A percentile compares a stretch with the other conserved stretches of the same genome.
phyloP scores from a whole-genome alignment of 495 filamentous ascomycete genomes.

The Saxophila tyrrhenica region DNA sequence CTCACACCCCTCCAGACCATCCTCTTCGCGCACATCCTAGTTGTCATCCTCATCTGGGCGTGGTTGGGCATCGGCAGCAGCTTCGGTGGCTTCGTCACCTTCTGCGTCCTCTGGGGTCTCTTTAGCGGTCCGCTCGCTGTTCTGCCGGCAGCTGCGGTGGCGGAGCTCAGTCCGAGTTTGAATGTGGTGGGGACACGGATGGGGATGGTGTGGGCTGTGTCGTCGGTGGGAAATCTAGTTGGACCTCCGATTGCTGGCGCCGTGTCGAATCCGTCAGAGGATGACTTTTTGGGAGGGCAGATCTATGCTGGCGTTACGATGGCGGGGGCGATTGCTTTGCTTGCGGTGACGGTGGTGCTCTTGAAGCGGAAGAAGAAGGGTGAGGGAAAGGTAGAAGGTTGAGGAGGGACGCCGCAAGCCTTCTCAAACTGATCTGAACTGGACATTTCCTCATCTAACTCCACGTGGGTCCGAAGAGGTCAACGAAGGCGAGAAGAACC shows the following conservation, averaged over 20 bases:
- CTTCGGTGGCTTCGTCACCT: constrained; percentile 41
- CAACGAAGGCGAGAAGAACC: no score
- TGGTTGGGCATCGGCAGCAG: constrained; percentile 41
- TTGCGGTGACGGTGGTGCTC: background rate
- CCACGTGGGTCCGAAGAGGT: no score
- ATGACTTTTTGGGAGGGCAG: background rate
- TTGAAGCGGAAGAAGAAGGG: background rate
- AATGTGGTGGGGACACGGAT: background rate
- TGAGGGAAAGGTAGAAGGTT: no score
- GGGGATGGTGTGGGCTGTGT: background rate
- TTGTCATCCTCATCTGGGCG: constrained; percentile 36
- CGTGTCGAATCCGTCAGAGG: background rate
- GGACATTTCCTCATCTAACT: no score
- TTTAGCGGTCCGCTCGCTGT: constrained; percentile 52
- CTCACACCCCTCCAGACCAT: constrained; percentile 44
- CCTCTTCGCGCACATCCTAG: constrained; percentile 29
- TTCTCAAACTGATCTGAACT: no score
- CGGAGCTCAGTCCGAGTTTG: background rate
- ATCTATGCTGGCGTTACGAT: background rate
- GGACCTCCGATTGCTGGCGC: background rate
- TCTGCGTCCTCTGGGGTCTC: constrained; percentile 50
- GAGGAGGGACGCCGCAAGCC: no score
- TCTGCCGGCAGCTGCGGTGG: background rate
- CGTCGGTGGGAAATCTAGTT: background rate
- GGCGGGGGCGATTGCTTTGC: background rate